Conservation (phyloP, 257 asterid species). For the Orobanche coerulescens region DNA sequence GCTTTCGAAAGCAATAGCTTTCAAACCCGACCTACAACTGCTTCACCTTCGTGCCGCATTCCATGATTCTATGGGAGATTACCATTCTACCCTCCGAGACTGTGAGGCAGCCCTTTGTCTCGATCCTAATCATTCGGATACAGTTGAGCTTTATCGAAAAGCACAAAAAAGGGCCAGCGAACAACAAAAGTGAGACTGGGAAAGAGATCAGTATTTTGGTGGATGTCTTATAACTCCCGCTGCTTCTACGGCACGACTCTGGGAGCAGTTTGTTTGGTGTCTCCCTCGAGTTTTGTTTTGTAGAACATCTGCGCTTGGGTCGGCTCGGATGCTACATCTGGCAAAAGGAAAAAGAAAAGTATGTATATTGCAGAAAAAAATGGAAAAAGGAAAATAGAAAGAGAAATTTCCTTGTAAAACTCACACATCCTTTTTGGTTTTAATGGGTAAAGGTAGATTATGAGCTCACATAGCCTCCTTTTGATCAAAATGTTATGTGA, state of each 20-base stretch:
- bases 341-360: constrained; percentile 18
- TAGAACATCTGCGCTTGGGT: constrained; percentile 26
- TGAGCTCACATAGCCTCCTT: constrained; percentile 22
- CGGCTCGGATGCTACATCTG: constrained; percentile 15
- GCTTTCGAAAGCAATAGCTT: constrained; percentile 70
- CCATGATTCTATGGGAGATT: constrained; percentile 70
- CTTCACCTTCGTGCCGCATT: constrained; percentile 96
- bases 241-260: constrained; percentile 24
- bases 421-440: constrained; percentile 12
- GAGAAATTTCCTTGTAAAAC: constrained; percentile 31
- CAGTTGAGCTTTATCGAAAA: constrained; percentile 58
- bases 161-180: constrained; percentile 39
- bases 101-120: constrained; percentile 91
- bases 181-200: constrained; percentile 35
- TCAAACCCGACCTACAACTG: constrained; percentile 75
- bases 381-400: constrained; percentile 18
- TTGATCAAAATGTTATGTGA: constrained; percentile 13
- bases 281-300: constrained; percentile 20
- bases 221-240: constrained; percentile 12
- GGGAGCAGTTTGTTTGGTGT: constrained; percentile 15
- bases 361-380: constrained; percentile 14
- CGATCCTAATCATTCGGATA: constrained; percentile 62
- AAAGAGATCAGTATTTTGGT: constrained; percentile 16
- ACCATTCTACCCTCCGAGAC: constrained; percentile 52
- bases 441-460: constrained; percentile 15